Base-by-base conservation (phyloP, 805 yeast genomes). In the Saccharomyces paradoxus region DNA sequence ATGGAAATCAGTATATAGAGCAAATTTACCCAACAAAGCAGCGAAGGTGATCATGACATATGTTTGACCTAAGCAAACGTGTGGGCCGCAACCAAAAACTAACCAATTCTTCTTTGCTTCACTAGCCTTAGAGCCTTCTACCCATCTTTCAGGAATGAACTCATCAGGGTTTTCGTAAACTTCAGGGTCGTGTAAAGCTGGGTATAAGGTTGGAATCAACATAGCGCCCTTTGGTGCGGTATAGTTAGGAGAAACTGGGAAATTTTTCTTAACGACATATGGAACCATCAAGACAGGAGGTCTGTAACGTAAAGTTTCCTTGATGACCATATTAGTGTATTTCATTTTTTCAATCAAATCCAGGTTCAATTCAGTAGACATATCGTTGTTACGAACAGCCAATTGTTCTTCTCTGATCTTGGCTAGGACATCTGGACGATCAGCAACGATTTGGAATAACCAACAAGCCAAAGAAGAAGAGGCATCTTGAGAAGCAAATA, bases 251-350 rank as follows among this genome's bases (percentile, higher is more conserved):
- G 89, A 80, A 52, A 94, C 83, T 46, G 96, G 96, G 79, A 87
- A 94, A 13, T 80, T 74, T 70, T 89, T 79, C 78, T 94, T 94
- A 53, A 81, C 97, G 56, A 89, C 89, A 70, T 94, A 94, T 52
- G 99, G 99, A 57, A 94, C 98, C 99, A 94, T 94, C 55, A 91
- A 67, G 58, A 94, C 99, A 3, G 99, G 99, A 28, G 99, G 99
- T 74, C 98, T 85, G 77, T 87, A 87, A 71, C 99, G 85, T 63
- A 94, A 81, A 53, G 94, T 76, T 77, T 94, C 99, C 74, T 83
- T 88, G 58, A 94, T 96, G 59, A 89, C 97, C 86, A 83, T 83
- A 64, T 80, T 79, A 21, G 99, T 92, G 76, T 89, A 94, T 28
- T 73, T 77, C 99, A 94, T 94, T 63, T 83, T 65, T 60, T 87